A percentile compares a stretch with the other conserved stretches of the same genome.
These are phyloP conservation scores for Scutellaria galericulata DNA, from an alignment of 257 asterid species.

Conservation along the genomic window DNA sequence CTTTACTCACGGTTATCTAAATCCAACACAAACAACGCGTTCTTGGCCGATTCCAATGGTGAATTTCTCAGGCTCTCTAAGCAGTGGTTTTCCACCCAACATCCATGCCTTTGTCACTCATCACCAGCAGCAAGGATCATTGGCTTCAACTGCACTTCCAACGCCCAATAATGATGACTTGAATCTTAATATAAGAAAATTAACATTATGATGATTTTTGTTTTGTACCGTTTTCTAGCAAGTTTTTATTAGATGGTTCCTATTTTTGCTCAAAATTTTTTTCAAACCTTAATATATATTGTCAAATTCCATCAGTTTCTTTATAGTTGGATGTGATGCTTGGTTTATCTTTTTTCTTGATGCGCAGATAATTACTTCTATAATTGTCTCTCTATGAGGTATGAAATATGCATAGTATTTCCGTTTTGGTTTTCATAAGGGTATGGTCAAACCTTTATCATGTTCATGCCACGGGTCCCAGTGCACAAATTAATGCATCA, in stretches of 20 bases:
- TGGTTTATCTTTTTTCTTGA: not conserved
- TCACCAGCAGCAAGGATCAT: slow-evolving; percentile 16
- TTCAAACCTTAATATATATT: not conserved
- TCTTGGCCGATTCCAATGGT: slow-evolving; percentile 1
- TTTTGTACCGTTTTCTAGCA: not conserved
- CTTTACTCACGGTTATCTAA: not conserved
- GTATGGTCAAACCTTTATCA: too few species aligned
- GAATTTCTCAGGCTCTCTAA: not conserved
- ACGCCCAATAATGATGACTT: slow-evolving; percentile 27
- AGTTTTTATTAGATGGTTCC: not conserved
- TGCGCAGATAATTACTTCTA: not conserved
- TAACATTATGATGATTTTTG: slow-evolving; percentile 17
- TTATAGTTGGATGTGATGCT: not conserved
- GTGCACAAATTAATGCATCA: too few species aligned
- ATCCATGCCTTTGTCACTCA: not conserved
- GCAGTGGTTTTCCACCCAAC: not conserved
- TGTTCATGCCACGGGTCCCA: too few species aligned
- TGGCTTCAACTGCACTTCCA: not conserved
- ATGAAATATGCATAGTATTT: too few species aligned
- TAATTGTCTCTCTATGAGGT: too few species aligned
- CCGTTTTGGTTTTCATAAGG: too few species aligned
- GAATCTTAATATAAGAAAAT: slow-evolving; percentile 30
- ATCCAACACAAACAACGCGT: not conserved
- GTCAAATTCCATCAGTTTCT: not conserved
- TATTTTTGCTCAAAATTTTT: not conserved